phyloP scores from a whole-genome alignment of 495 filamentous ascomycete genomes.

The Penicillium atrosanguineum region DNA sequence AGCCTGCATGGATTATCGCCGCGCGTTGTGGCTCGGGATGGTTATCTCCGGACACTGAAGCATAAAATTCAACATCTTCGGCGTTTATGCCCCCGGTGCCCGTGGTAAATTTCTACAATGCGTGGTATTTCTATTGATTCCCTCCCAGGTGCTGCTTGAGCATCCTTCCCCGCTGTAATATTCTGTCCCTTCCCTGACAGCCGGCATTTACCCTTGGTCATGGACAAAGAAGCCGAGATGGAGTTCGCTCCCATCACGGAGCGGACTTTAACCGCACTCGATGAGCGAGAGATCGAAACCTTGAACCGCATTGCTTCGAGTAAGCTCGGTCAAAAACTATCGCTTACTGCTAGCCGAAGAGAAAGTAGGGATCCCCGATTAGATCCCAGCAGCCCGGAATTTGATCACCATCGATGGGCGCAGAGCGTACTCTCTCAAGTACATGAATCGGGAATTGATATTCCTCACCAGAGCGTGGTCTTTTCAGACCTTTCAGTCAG shows the following conservation, averaged over 20 bases:
- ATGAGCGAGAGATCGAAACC: conserved; percentile 22
- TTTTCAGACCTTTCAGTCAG: conserved; percentile 51
- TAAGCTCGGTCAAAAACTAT: conserved; percentile 23
- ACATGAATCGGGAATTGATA: conserved; percentile 36
- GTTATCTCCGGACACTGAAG: not conserved
- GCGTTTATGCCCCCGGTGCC: not conserved
- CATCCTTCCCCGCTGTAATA: not conserved
- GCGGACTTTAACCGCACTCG: conserved; percentile 8
- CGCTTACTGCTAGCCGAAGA: conserved; percentile 14
- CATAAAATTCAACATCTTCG: not conserved
- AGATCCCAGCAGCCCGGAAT: conserved; percentile 49
- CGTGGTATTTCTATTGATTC: not conserved
- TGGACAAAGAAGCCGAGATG: conserved; percentile 15
- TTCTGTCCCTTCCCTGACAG: not conserved
- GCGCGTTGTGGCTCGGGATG: not conserved
- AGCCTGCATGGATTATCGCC: no score
- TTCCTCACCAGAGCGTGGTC: conserved; percentile 34
- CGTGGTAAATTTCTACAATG: not conserved
- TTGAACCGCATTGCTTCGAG: conserved; percentile 30
- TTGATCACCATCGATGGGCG: conserved; percentile 53
- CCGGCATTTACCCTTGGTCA: not conserved
- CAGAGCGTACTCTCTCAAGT: conserved; percentile 33
- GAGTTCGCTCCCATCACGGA: conserved; percentile 22
- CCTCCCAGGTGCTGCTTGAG: not conserved
- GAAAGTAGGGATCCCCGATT: conserved; percentile 39